Base-by-base conservation (phyloP, 1,284 basidiomycete genomes). In the Mixia osmundae region DNA sequence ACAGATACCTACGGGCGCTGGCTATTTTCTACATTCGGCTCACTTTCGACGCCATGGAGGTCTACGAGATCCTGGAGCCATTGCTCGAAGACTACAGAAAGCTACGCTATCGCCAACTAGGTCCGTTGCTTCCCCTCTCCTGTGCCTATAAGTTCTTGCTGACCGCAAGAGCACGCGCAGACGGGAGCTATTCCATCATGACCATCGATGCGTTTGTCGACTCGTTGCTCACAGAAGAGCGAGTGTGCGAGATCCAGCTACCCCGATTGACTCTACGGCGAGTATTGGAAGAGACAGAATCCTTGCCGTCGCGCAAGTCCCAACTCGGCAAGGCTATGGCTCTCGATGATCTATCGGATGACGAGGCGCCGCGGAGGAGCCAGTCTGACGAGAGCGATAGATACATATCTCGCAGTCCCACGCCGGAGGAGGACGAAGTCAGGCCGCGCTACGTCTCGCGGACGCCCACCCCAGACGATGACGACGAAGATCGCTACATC, bases 181-280 rank as follows among this genome's bases (percentile, higher is more conserved):
- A 49, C 38, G 43, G 44, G 16, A 44, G 41, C 18, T 91, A 79
- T 53, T 62, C 65, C 0, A 58, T 99, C 30, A 73, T 76, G 12
- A 76, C 72, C 48, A 82, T 97, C 55, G 91, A 97, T 57, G 79
- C 89, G 53, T 95, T 83, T 52, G 66, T 87, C 36, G 74, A 95
- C 57, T 64, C 71, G 34, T 64, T 97, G 5, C 59, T 97, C 18
- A 71, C 65, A 1, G 72, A 91, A 54, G 87, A 95, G 44, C 68
- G 87, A 41, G 87, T 87, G 2, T 97, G 87, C 56, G 89, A 97
- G 57, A 78, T 85, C 48, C 95, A 95, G 47, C 61, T 99, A 33
- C 91, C 91, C 4, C 71, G 91, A 29, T 60, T 97, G 44, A 71
- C 72, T 2, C 82, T 76, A 59, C 68, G 91, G 14, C 68, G 72